These are phyloP conservation scores for Plasmodium sp. DNA, from an alignment of 169 alveolate genomes.

Conservation along the genomic window DNA sequence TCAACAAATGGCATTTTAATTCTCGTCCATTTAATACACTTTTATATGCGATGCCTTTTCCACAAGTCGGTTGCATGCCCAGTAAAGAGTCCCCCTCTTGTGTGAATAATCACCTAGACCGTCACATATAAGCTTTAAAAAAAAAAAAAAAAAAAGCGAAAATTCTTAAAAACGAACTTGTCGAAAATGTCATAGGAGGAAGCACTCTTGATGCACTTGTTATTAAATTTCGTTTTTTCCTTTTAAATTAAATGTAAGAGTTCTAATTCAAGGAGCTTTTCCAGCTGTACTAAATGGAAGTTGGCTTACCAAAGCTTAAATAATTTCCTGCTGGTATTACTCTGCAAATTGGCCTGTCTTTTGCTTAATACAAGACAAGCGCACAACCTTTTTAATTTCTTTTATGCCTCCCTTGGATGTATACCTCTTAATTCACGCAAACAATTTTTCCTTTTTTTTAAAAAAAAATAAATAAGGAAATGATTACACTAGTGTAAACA, in stretches of 20 bases:
- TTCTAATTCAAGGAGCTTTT: not conserved
- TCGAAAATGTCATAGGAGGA: not conserved
- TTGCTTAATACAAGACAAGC: not conserved
- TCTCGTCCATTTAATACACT: not conserved
- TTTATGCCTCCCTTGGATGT: not conserved
- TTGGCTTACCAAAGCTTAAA: not conserved
- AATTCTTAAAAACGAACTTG: not conserved
- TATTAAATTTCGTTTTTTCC: not conserved
- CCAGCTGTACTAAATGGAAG: not conserved
- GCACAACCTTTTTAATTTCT: not conserved
- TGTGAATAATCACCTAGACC: not conserved
- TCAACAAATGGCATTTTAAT: not conserved
- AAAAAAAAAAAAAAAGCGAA: not conserved
- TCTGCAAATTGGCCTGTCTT: not conserved
- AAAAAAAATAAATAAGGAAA: not conserved
- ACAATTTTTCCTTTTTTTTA: not conserved
- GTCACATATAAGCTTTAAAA: not conserved
- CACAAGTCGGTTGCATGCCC: not conserved
- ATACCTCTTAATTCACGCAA: not conserved
- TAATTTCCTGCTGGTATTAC: not conserved
- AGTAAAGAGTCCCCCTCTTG: not conserved
- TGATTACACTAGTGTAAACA: not conserved
- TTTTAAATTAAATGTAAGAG: not conserved
- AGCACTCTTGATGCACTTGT: constrained; percentile 4
- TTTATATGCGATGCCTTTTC: not conserved